phyloP scores from a whole-genome alignment of 495 filamentous ascomycete species.

The Immersiella caudata region DNA sequence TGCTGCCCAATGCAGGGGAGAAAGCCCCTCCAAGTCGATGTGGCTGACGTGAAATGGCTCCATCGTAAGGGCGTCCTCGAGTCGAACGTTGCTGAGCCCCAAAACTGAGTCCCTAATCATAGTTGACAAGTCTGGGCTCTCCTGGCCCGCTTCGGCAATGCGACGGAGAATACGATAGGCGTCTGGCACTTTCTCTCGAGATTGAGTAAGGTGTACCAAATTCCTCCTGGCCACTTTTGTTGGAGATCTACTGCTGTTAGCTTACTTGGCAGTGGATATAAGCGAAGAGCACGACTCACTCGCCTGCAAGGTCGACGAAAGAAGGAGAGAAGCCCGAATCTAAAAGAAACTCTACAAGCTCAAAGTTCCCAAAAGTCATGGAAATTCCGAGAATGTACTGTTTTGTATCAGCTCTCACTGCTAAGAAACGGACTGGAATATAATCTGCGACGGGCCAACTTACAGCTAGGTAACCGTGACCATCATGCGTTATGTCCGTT shows the following conservation, averaged over 20 bases:
- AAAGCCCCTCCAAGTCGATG: not conserved
- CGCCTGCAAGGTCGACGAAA: not conserved
- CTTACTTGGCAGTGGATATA: not conserved
- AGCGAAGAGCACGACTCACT: not conserved
- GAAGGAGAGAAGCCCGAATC: not conserved
- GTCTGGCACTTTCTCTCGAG: not conserved
- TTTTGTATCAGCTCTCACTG: not conserved
- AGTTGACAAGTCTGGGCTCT: not conserved
- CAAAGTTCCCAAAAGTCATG: not conserved
- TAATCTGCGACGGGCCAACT: too few species aligned
- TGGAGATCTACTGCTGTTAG: not conserved
- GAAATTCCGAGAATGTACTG: not conserved
- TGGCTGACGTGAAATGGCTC: not conserved
- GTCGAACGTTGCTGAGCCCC: not conserved
- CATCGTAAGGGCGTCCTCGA: not conserved
- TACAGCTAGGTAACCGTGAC: not conserved
- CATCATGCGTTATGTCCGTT: not conserved
- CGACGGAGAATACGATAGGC: not conserved
- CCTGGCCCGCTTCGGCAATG: not conserved
- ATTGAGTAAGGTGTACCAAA: not conserved
- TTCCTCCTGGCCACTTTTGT: not conserved
- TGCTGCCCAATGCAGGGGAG: slow-evolving; percentile 11
- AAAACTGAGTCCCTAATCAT: not conserved
- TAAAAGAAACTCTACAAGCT: not conserved
- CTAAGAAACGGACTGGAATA: too few species aligned